Evolutionary conservation across 1,284 basidiomycete genomes (phyloP), one percentile per base, ranked within the genome.

Genomic region (Marasmius sp.): DNA sequence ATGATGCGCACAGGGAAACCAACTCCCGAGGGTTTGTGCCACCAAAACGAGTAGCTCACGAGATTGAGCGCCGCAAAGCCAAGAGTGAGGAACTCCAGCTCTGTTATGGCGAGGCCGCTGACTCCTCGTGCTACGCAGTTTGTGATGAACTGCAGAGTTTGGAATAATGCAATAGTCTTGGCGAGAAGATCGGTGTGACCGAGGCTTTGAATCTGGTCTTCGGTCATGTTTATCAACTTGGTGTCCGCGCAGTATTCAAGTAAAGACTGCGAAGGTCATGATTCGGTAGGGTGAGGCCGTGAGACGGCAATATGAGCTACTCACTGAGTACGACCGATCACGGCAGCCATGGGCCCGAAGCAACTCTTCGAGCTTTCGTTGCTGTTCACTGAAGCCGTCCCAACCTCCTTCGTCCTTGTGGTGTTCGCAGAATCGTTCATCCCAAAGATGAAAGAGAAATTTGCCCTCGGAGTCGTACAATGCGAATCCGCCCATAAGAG

Each of bases 101-200:
- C n/a, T n/a, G n/a, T n/a, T 5, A 77, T 20, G 0, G 65, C 58
- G 0, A 78, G 68, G 6, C 62, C 36, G 9, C 67, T 41, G 1
- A 38, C n/a, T 36, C 50, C 59, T 8, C 77, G 69, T 3, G 68
- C 69, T 4, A 69, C 54, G 48, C 69, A 68, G 49, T 77, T 74
- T 1, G 68, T n/a, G 20, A 70, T 57, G 60, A 78, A 77, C 75
- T 75, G 76, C 5, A 62, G 58, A 1, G 69, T 70, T 53, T 78
- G 76, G n/a, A 67, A 8, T 3, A 75, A n/a, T 1, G 71, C 70
- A 16, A 77, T 34, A 0, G 54, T 60, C 59, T 75, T 77, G 0
- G 70, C 54, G 14, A 77, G 49, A 6, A 47, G 53, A 45, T 77
- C 74, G 0, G 66, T 66, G 47, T 72, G 74, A 62, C 72, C 74